Evolutionary conservation across 345 rosid species (phyloP), one percentile per base, ranked within the genome.

Genomic region (Ricinus communis): DNA sequence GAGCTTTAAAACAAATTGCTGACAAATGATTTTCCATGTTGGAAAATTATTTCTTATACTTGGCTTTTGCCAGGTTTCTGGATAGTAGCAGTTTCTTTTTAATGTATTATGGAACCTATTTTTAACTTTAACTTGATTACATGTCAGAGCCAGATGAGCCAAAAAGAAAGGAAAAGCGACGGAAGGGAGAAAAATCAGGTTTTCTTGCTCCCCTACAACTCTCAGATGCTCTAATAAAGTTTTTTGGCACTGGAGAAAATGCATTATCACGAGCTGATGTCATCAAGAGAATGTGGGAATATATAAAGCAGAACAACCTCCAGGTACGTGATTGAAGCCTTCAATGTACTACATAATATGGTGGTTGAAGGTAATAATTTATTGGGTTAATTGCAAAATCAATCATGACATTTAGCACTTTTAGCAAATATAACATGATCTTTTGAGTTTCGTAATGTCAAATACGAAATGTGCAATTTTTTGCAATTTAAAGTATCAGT

Each of bases 201-300:
- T 73, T 73, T 18, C 71, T 55, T 66, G 76, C 76, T 25, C 76
- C 76, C 30, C 65, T 65, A 40, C 65, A 57, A 66, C 76, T 65
- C n/a, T 73, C 71, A 57, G 59, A 73, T 45, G 76, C 76, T 45
- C 28, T 65, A 25, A 47, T 57, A 47, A 73, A 73, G 46, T 57
- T 73, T 62, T 55, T 65, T 47, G 76, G 76, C 1, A 66, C 66
- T 11, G 76, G 76, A 45, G 71, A 73, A 55, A 73, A 24, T 73
- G 47, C 66, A 57, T 47, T 73, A 24, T 65, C 76, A 13, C 76
- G 70, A 41, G 53, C 76, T 22, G 28, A 46, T 45, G 76, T 55
- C 8, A 45, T 72, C 70, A 64, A 72, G 70, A 72, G 70, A 56
- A 72, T 72, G 63, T 72, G 76, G 76, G 70, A 65, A 3, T 72